Conservation (phyloP, 192 early-diverging fungal genomes). For the Podochytrium sp. region DNA sequence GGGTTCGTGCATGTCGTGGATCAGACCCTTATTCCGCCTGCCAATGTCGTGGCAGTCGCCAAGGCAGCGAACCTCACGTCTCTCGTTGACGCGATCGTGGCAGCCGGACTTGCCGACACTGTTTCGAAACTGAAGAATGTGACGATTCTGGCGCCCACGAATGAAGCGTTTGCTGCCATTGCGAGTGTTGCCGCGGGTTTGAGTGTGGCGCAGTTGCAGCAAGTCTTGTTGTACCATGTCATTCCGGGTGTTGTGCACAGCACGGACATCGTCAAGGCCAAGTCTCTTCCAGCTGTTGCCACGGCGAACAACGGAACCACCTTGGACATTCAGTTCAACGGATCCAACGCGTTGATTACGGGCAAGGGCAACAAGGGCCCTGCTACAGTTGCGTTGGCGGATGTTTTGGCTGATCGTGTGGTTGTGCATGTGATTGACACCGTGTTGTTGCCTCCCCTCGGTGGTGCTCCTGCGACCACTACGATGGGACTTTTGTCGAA, state of each 20-base stretch:
- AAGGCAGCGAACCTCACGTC: slow-evolving; percentile 24
- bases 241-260: slow-evolving; percentile 38
- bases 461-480: not conserved
- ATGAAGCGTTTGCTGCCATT: slow-evolving; percentile 47
- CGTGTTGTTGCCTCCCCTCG: slow-evolving; percentile 44
- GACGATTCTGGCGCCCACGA: slow-evolving; percentile 54
- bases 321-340: slow-evolving; percentile 12
- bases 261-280: slow-evolving; percentile 39
- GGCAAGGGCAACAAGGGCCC: slow-evolving; percentile 40
- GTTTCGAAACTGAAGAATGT: slow-evolving; percentile 33
- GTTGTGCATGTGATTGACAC: slow-evolving; percentile 56
- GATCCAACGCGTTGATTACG: slow-evolving; percentile 30
- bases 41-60: slow-evolving; percentile 20
- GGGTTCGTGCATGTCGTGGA: slow-evolving; percentile 56
- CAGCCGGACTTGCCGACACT: slow-evolving; percentile 31
- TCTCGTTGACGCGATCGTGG: slow-evolving; percentile 25
- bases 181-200: slow-evolving; percentile 28
- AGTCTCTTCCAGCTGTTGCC: not conserved
- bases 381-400: slow-evolving; percentile 44
- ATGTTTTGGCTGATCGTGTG: slow-evolving; percentile 43
- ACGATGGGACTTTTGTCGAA: not conserved
- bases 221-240: slow-evolving; percentile 45
- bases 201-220: slow-evolving; percentile 24
- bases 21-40: slow-evolving; percentile 45
- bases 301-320: not conserved